These are phyloP conservation scores for Lachancea sp. DNA, from an alignment of 805 yeast genomes.

Conservation along the genomic window DNA sequence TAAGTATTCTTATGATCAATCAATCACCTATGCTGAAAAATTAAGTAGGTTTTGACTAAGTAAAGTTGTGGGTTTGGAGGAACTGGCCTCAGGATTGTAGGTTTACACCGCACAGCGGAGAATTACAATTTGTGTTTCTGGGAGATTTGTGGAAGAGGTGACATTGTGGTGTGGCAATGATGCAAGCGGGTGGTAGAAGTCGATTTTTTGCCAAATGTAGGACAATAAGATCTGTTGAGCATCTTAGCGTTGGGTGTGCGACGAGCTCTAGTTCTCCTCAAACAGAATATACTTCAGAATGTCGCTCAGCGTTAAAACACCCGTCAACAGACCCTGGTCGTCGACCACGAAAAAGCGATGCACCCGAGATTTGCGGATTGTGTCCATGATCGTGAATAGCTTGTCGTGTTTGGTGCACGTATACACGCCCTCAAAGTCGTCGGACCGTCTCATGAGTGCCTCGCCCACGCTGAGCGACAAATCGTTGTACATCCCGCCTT, in stretches of 20 bases:
- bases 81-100: neutral
- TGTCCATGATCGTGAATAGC: slow-evolving; percentile 83
- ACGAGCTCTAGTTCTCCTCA: slow-evolving; percentile 48
- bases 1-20: neutral
- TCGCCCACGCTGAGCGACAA: slow-evolving; percentile 89
- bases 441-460: slow-evolving; percentile 81
- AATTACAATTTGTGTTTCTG: neutral
- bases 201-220: neutral
- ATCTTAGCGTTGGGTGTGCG: too few relatives aligned
- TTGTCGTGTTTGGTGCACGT: slow-evolving; percentile 88
- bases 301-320: slow-evolving; percentile 87
- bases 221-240: too few relatives aligned
- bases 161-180: too few relatives aligned
- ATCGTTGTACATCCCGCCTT: slow-evolving; percentile 91
- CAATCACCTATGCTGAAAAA: neutral
- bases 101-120: slow-evolving; percentile 1
- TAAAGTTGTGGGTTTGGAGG: neutral
- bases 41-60: neutral
- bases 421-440: slow-evolving; percentile 95
- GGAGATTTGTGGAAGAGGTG: too few relatives aligned
- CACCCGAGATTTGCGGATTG: slow-evolving; percentile 82
- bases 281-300: slow-evolving; percentile 75
- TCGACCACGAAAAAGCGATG: slow-evolving; percentile 92
- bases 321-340: slow-evolving; percentile 65
- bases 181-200: neutral